A percentile compares a stretch with the other conserved stretches of the same genome.
These are phyloP conservation scores for Amanita subjunquillea DNA, from an alignment of 768 basidiomycete genomes.

Conservation along the genomic window DNA sequence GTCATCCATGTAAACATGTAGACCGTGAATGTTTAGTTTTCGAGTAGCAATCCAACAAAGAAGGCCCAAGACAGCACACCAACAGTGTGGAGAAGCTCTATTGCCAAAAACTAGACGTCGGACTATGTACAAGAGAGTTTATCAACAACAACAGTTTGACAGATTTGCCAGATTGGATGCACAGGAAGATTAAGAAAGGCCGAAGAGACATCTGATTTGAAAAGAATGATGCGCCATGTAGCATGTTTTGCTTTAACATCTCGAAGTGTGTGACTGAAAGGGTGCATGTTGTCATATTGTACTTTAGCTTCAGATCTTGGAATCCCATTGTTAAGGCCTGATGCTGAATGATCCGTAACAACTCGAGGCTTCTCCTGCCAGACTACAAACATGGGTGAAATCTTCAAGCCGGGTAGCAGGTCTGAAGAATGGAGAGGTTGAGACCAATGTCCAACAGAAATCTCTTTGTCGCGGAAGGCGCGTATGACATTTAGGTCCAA, in stretches of 20 bases:
- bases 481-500: too few relatives aligned
- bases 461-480: too few relatives aligned
- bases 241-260: too few relatives aligned
- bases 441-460: slow-evolving; percentile 11
- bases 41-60: slow-evolving; percentile 18
- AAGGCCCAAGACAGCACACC: slow-evolving; percentile 16
- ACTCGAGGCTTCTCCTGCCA: slow-evolving; percentile 18
- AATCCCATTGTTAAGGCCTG: too few relatives aligned
- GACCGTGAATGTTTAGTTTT: slow-evolving; percentile 9
- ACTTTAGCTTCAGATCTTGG: too few relatives aligned
- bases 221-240: slow-evolving; percentile 16
- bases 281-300: too few relatives aligned
- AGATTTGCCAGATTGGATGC: slow-evolving; percentile 24
- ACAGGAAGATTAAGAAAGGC: slow-evolving; percentile 22
- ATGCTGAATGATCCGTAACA: too few relatives aligned
- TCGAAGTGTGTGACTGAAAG: too few relatives aligned
- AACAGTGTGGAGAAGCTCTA: slow-evolving; percentile 14
- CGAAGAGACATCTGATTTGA: slow-evolving; percentile 18
- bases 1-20: slow-evolving; percentile 20
- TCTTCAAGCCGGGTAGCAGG: slow-evolving; percentile 17
- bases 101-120: slow-evolving; percentile 19
- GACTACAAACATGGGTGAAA: slow-evolving; percentile 17
- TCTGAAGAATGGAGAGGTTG: too few relatives aligned
- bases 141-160: too few relatives aligned
- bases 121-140: slow-evolving; percentile 17